phyloP scores from a whole-genome alignment of 2,329 filamentous ascomycete genomes.

The Neopestalotiopsis clavispora region DNA sequence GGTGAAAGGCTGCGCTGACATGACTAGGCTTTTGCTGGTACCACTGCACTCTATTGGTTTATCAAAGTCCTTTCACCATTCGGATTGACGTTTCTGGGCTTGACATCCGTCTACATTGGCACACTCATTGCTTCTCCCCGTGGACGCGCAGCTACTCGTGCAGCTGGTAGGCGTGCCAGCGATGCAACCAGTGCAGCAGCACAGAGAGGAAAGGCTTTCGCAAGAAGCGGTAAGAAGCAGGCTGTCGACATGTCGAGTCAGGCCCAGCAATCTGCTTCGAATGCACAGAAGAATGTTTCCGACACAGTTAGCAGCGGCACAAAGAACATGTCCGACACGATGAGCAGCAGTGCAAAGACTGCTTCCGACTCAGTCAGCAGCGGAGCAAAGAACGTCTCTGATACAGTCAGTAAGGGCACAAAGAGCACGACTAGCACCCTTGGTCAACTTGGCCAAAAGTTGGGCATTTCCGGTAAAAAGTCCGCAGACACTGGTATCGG shows the following conservation, averaged over 20 bases:
- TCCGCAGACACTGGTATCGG: background rate
- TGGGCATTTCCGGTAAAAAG: background rate
- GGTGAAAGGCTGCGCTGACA: background rate
- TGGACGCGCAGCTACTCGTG: slow-evolving; percentile 4
- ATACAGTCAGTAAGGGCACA: background rate
- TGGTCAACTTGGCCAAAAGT: background rate
- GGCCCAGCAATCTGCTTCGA: background rate
- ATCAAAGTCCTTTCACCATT: slow-evolving; percentile 12
- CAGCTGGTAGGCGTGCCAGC: slow-evolving; percentile 2
- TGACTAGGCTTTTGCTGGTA: background rate
- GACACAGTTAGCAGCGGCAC: background rate
- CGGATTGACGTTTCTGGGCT: background rate
- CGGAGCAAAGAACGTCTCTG: background rate
- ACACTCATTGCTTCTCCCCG: slow-evolving; percentile 2
- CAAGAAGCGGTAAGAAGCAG: background rate
- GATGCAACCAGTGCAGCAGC: slow-evolving; percentile 2
- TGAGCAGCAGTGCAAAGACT: background rate
- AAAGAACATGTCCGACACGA: background rate
- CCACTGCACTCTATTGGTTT: slow-evolving; percentile 6
- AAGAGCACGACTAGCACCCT: background rate
- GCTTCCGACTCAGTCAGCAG: background rate
- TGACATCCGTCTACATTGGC: slow-evolving; percentile 10
- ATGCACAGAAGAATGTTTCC: background rate
- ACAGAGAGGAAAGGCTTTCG: slow-evolving; percentile 1
- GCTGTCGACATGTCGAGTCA: background rate